Conservation (phyloP, 345 rosid species). For the Citrus reticulata region DNA sequence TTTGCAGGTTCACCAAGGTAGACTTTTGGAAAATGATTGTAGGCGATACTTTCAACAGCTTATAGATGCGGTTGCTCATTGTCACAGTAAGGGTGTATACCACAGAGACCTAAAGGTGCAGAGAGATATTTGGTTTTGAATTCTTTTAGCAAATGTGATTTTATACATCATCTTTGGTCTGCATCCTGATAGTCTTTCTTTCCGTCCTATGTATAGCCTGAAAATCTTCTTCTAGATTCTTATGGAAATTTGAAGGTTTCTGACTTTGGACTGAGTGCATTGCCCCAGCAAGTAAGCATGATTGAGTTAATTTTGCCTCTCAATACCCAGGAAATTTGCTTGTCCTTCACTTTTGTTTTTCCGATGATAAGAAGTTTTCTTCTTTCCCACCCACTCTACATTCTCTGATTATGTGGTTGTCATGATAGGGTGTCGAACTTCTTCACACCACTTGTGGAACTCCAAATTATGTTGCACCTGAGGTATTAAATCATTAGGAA, state of each 20-base stretch:
- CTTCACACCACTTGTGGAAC: slow-evolving; percentile 95
- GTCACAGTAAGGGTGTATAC: slow-evolving; percentile 86
- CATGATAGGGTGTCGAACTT: slow-evolving; percentile 53
- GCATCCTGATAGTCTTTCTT: slow-evolving; percentile 2
- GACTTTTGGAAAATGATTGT: slow-evolving; percentile 65
- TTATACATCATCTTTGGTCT: slow-evolving; percentile 13
- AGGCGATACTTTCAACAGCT: slow-evolving; percentile 93
- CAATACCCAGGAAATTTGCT: neutral
- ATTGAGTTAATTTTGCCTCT: neutral
- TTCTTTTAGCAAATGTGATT: slow-evolving; percentile 7
- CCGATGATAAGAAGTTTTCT: neutral
- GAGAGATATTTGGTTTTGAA: slow-evolving; percentile 3
- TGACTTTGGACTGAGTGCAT: slow-evolving; percentile 80
- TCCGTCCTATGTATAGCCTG: slow-evolving; percentile 42
- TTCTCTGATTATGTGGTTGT: slow-evolving; percentile 10
- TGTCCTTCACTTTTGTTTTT: neutral
- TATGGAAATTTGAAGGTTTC: slow-evolving; percentile 68
- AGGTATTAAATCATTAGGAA: slow-evolving; percentile 27
- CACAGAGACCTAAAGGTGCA: slow-evolving; percentile 91
- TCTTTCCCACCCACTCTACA: slow-evolving; percentile 7
- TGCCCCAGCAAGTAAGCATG: slow-evolving; percentile 53
- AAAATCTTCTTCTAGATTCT: slow-evolving; percentile 70
- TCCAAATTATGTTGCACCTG: slow-evolving; percentile 81
- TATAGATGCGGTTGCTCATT: slow-evolving; percentile 79
- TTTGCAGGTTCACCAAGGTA: slow-evolving; percentile 61